phyloP scores from a whole-genome alignment of 495 filamentous ascomycete genomes.

The Elaphomyces granulatus region DNA sequence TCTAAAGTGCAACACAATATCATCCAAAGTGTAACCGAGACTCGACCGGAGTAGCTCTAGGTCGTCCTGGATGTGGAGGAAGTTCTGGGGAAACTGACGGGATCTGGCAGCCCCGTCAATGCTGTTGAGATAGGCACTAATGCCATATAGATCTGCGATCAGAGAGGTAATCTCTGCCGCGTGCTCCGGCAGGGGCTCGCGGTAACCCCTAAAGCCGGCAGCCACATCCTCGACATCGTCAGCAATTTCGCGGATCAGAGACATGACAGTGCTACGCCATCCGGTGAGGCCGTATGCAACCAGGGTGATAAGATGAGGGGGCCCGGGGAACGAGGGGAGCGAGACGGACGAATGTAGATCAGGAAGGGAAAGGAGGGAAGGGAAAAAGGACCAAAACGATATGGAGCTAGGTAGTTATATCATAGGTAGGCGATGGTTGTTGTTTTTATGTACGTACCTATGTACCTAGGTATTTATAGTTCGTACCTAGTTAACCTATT shows the following conservation, averaged over 20 bases:
- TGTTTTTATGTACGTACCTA: no score
- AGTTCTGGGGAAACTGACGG: conserved; percentile 20
- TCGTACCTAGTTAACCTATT: no score
- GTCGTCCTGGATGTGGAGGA: conserved; percentile 26
- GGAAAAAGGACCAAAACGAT: no score
- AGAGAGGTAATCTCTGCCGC: conserved; percentile 39
- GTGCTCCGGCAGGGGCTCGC: conserved; percentile 35
- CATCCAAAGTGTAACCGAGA: conserved; percentile 38
- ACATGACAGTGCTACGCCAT: no score
- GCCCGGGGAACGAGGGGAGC: no score
- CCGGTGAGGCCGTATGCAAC: no score
- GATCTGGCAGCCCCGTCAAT: conserved; percentile 27
- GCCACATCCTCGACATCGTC: conserved; percentile 40
- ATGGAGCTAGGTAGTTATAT: conserved; percentile 1
- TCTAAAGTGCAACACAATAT: conserved; percentile 37
- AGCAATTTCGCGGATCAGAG: conserved; percentile 15
- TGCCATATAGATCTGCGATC: conserved; percentile 40
- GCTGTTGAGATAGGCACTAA: conserved; percentile 34
- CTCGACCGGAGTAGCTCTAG: conserved; percentile 31
- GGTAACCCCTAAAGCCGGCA: conserved; percentile 36
- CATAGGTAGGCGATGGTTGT: conserved; percentile 20
- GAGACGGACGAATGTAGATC: not conserved
- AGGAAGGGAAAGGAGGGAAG: conserved; percentile 1
- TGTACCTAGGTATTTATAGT: no score
- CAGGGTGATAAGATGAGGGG: no score